Conservation (phyloP, 306 rosid species). For the Comarum palustre region DNA sequence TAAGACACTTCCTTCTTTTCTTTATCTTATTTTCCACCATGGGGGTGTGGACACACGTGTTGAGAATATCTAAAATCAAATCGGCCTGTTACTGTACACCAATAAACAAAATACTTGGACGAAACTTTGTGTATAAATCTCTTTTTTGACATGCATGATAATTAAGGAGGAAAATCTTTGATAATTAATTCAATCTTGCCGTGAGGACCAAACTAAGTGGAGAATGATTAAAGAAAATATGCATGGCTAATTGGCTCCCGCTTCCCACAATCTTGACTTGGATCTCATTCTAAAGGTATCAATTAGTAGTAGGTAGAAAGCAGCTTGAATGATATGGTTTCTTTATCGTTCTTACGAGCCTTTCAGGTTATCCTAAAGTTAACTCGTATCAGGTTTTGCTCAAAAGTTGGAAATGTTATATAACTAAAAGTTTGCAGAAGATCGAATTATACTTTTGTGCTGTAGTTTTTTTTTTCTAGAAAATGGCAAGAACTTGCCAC, state of each 20-base stretch:
- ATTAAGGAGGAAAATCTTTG: neutral
- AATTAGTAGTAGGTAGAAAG: neutral
- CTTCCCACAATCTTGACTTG: slow-evolving; percentile 21
- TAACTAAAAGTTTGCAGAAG: neutral
- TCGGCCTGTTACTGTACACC: neutral
- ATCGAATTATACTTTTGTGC: neutral
- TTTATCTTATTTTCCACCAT: no score
- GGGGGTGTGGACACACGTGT: no score
- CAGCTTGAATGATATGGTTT: neutral
- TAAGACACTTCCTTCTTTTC: no score
- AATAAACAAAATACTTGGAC: neutral
- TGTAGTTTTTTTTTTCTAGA: neutral
- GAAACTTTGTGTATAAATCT: neutral
- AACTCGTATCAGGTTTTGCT: neutral
- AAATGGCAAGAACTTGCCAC: neutral
- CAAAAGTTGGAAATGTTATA: neutral
- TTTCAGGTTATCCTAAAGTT: neutral
- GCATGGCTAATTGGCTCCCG: neutral
- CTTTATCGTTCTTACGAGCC: neutral
- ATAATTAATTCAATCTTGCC: neutral
- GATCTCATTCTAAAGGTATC: neutral
- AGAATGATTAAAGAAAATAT: slow-evolving; percentile 2
- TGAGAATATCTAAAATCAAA: neutral
- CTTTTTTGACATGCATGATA: neutral
- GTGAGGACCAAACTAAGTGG: slow-evolving; percentile 5